Evolutionary conservation across 1,139 yeast genomes (phyloP).

Genomic region (Kodamaea ohmeri): DNA sequence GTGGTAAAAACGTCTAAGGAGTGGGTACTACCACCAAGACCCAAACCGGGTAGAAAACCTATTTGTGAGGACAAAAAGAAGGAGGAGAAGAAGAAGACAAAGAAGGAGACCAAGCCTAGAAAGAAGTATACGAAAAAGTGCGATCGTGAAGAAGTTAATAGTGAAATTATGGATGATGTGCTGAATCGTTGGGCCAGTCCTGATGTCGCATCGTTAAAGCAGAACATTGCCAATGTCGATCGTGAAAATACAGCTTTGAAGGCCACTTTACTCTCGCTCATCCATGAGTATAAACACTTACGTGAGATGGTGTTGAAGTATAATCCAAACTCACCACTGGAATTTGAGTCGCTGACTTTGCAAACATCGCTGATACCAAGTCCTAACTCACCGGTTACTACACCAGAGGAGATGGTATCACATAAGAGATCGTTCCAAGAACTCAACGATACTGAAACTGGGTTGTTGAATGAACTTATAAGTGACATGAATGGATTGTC

Average conservation of each 20-base stretch:
- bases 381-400: constrained; percentile 3
- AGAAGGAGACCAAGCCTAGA: constrained; percentile 8
- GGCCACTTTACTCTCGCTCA: constrained; percentile 34
- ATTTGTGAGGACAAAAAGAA: constrained; percentile 11
- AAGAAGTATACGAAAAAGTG: constrained; percentile 7
- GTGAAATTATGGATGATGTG: not conserved
- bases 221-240: constrained; percentile 30
- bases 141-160: not conserved
- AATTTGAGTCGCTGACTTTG: not conserved
- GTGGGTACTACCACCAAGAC: constrained; percentile 29
- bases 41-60: constrained; percentile 23
- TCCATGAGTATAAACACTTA: constrained; percentile 43
- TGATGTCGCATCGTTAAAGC: constrained; percentile 10
- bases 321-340: constrained; percentile 7
- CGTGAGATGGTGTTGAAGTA: constrained; percentile 31
- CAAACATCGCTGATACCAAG: constrained; percentile 5
- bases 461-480: constrained; percentile 25
- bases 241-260: constrained; percentile 39
- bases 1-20: constrained; percentile 22
- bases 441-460: constrained; percentile 12
- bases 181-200: not conserved
- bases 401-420: constrained; percentile 11
- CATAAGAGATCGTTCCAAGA: constrained; percentile 33
- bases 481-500: constrained; percentile 29
- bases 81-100: constrained; percentile 9